Conservation (phyloP, 2,329 filamentous ascomycete genomes). For the Fusarium sp. region DNA sequence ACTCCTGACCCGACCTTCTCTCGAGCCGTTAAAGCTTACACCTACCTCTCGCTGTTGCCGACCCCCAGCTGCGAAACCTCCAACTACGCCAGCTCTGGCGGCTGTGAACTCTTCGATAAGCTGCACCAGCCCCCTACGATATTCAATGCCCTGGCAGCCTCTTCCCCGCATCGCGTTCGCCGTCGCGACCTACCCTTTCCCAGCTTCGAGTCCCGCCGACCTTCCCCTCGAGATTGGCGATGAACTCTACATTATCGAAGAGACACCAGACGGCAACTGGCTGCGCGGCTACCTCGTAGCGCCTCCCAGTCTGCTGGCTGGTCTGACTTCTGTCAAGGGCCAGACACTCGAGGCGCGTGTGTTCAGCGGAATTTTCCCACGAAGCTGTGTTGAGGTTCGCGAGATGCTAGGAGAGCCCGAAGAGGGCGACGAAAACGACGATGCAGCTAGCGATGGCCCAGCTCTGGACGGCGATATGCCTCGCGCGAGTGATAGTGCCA, state of each 20-base stretch:
- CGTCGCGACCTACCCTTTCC: slow-evolving; percentile 94
- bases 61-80: slow-evolving; percentile 35
- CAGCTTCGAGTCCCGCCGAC: slow-evolving; percentile 85
- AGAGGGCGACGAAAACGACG: slow-evolving; percentile 57
- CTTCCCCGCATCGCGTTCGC: slow-evolving; percentile 97
- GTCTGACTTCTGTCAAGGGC: slow-evolving; percentile 88
- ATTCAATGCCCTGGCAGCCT: slow-evolving; percentile 92
- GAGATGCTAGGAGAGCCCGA: slow-evolving; percentile 86
- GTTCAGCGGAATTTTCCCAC: slow-evolving; percentile 97
- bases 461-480: slow-evolving; percentile 41
- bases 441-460: slow-evolving; percentile 47
- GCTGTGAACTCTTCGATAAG: slow-evolving; percentile 26
- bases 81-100: slow-evolving; percentile 26
- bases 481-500: slow-evolving; percentile 60
- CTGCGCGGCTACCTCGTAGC: slow-evolving; percentile 95
- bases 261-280: slow-evolving; percentile 92
- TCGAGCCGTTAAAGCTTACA: slow-evolving; percentile 9
- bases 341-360: slow-evolving; percentile 95
- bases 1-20: slow-evolving; percentile 6
- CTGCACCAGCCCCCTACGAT: slow-evolving; percentile 31
- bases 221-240: slow-evolving; percentile 97
- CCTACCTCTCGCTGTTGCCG: slow-evolving; percentile 26
- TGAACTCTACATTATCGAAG: slow-evolving; percentile 98
- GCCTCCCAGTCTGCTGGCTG: slow-evolving; percentile 90
- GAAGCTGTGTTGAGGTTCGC: slow-evolving; percentile 92